Evolutionary conservation across 2,329 filamentous ascomycete species (phyloP).

Genomic region (Pseudogymnoascus verrucosus): DNA sequence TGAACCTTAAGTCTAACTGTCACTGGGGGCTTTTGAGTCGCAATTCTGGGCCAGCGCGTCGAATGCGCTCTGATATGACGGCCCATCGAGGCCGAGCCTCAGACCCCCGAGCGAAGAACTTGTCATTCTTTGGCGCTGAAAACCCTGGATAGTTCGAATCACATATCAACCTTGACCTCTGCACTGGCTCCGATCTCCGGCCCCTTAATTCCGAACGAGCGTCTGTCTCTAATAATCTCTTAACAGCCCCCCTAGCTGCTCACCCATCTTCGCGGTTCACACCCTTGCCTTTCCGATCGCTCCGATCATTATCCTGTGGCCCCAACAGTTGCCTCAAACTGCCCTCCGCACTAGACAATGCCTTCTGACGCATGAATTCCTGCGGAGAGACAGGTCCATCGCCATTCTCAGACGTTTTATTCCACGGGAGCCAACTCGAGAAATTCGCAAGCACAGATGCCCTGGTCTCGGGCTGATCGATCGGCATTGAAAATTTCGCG

Average conservation of each 20-base stretch:
- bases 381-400: not conserved
- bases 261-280: constrained; percentile 17
- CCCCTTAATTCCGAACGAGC: not conserved
- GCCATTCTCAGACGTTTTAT: constrained; percentile 10
- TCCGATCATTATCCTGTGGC: constrained; percentile 23
- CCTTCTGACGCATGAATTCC: constrained; percentile 18
- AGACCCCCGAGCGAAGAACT: not conserved
- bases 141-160: not conserved
- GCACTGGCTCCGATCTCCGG: not conserved
- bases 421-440: constrained; percentile 27
- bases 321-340: constrained; percentile 47
- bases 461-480: constrained; percentile 21
- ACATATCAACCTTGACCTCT: not conserved
- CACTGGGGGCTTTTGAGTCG: not conserved
- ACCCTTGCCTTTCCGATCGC: constrained; percentile 25
- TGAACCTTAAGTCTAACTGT: not conserved
- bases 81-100: not conserved
- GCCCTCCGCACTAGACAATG: constrained; percentile 44
- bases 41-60: not conserved
- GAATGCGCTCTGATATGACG: not conserved
- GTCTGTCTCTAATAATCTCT: not conserved
- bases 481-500: constrained; percentile 15
- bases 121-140: not conserved
- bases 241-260: not conserved
- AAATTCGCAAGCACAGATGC: constrained; percentile 24